Conservation (phyloP, 225 moss, liverwort and hornwort genomes). For the Climacium dendroides region DNA sequence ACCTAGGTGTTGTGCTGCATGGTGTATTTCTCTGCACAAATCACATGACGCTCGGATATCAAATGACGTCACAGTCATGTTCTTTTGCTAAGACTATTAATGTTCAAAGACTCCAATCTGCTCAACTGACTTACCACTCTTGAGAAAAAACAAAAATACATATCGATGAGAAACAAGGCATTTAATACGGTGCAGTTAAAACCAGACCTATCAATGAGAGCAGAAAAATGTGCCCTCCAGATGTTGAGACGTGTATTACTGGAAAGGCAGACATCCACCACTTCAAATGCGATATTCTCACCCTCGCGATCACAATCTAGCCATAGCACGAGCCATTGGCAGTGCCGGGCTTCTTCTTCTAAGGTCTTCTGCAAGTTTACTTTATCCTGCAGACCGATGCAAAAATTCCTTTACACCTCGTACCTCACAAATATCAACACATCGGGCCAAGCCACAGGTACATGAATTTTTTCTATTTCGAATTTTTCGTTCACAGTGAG, state of each 20-base stretch:
- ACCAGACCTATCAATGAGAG: slow-evolving; percentile 81
- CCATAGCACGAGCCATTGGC: slow-evolving; percentile 95
- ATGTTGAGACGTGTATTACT: slow-evolving; percentile 81
- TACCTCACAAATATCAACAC: background rate
- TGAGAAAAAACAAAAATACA: background rate
- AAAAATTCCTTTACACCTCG: background rate
- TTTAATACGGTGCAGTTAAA: background rate
- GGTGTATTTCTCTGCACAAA: slow-evolving; percentile 78
- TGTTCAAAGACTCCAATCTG: background rate
- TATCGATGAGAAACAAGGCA: background rate
- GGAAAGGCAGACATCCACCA: slow-evolving; percentile 72
- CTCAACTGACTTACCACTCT: background rate
- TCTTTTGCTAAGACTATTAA: background rate
- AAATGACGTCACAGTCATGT: background rate
- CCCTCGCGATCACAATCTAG: slow-evolving; percentile 99
- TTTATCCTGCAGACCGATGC: slow-evolving; percentile 55
- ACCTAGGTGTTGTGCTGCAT: slow-evolving; percentile 84
- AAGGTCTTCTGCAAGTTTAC: slow-evolving; percentile 55
- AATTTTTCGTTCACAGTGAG: background rate
- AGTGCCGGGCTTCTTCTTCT: slow-evolving; percentile 79
- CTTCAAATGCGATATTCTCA: slow-evolving; percentile 97
- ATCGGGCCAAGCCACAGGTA: background rate
- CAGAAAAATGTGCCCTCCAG: slow-evolving; percentile 98
- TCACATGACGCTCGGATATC: background rate
- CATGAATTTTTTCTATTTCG: background rate